Percentiles rank a stretch among this genome's conserved stretches.
phyloP scores from a whole-genome alignment of 2,329 filamentous ascomycete genomes.

The Niveomyces coronatus region DNA sequence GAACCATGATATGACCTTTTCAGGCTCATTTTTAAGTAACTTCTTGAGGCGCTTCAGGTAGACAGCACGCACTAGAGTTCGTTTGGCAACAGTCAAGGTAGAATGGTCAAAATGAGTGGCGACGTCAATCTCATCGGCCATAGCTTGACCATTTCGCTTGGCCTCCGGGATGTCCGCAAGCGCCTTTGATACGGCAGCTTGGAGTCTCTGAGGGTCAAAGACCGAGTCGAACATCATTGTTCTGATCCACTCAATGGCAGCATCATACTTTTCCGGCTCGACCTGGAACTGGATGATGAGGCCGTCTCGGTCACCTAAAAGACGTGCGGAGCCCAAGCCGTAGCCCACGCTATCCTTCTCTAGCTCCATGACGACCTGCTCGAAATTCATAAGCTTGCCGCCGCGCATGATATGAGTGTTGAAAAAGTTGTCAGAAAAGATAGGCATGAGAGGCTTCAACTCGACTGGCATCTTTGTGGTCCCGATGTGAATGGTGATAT shows the following conservation, averaged over 20 bases:
- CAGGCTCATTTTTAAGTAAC: slow-evolving; percentile 65
- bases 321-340: slow-evolving; percentile 55
- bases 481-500: slow-evolving; percentile 70
- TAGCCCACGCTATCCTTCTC: slow-evolving; percentile 89
- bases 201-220: slow-evolving; percentile 62
- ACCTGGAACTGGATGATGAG: slow-evolving; percentile 74
- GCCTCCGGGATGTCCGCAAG: slow-evolving; percentile 85
- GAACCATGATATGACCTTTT: slow-evolving; percentile 66
- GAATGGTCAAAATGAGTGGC: slow-evolving; percentile 73
- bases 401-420: slow-evolving; percentile 74
- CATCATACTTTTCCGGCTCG: slow-evolving; percentile 78
- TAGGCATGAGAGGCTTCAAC: slow-evolving; percentile 69
- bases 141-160: slow-evolving; percentile 72
- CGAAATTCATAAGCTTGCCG: slow-evolving; percentile 72
- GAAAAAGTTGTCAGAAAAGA: slow-evolving; percentile 92
- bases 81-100: slow-evolving; percentile 66
- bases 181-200: slow-evolving; percentile 63
- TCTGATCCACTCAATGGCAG: slow-evolving; percentile 72
- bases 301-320: slow-evolving; percentile 70
- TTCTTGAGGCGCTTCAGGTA: slow-evolving; percentile 81
- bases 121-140: slow-evolving; percentile 56
- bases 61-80: slow-evolving; percentile 74
- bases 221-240: slow-evolving; percentile 81
- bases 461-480: slow-evolving; percentile 69
- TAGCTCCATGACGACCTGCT: slow-evolving; percentile 82